Conservation (phyloP, 805 yeast species). For the Starmerella bombicola region DNA sequence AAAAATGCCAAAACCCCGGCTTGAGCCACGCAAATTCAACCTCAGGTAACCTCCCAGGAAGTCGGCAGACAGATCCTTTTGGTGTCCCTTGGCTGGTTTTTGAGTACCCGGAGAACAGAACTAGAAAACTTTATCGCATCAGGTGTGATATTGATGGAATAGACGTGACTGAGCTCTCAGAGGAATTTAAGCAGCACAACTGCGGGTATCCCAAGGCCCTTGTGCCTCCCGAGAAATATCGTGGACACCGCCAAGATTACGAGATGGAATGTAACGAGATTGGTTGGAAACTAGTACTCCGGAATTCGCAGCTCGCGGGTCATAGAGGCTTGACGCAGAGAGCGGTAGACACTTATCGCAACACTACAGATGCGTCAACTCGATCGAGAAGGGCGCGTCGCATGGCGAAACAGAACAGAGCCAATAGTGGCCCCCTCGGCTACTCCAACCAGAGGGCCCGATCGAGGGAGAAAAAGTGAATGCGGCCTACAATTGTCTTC, state of each 20-base stretch:
- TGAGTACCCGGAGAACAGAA: constrained; percentile 28
- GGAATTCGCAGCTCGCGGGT: constrained; percentile 34
- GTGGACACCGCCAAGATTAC: constrained; percentile 36
- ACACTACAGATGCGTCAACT: constrained; percentile 34
- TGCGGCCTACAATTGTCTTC: no score
- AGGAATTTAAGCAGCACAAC: constrained; percentile 31
- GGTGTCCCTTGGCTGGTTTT: constrained; percentile 26
- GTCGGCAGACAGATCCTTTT: constrained; percentile 3
- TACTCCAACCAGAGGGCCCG: no score
- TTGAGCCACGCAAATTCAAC: no score
- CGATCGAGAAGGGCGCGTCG: constrained; percentile 37
- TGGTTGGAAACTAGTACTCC: constrained; percentile 38
- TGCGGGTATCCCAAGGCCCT: constrained; percentile 41
- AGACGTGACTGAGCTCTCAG: constrained; percentile 22
- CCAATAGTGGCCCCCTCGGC: background rate
- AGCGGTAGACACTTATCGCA: constrained; percentile 43
- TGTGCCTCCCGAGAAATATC: constrained; percentile 33
- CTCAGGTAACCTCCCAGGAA: no score
- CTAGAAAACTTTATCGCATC: constrained; percentile 25
- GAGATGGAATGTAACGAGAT: constrained; percentile 39
- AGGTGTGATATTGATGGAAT: constrained; percentile 29
- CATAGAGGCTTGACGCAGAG: constrained; percentile 40
- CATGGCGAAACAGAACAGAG: constrained; percentile 12
- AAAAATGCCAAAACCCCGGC: no score
- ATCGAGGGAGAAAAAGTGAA: no score